Evolutionary conservation across 192 early-diverging fungal species (phyloP), one percentile per base, ranked within the genome.

Genomic region (Mortierella claussenii): DNA sequence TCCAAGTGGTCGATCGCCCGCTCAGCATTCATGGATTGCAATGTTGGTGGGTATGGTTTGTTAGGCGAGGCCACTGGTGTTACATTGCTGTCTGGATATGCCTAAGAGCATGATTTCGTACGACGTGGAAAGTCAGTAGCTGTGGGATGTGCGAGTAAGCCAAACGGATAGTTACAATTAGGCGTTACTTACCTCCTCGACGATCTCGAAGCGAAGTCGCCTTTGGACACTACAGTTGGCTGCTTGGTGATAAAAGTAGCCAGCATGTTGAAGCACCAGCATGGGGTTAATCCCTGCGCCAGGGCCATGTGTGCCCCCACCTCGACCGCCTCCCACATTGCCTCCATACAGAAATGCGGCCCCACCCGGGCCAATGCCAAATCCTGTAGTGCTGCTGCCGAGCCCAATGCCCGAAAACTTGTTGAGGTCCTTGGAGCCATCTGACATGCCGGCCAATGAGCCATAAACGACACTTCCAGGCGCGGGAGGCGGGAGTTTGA

Each of bases 221-320:
- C 90, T 64, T 49, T 95, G 89, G 30, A 93, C 91, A 34, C 87
- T 88, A 61, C 89, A 91, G 50, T 85, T 81, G 0, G 95, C 94
- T 32, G 94, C 87, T 8, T 86, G 58, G 60, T 92, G 85, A 68
- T 93, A 96, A 68, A 95, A 94, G 63, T 84, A 94, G 12, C 95
- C 95, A 32, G 94, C 89, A 82, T 95, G 94, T 63, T 95, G 95
- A 11, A 96, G 79, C 11, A 94, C 81, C 23, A 86, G 69, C 31
- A 82, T 79, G 4, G 93, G 85, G 69, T 91, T 91, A 21, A 87
- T 68, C 3, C 65, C 65, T 23, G 69, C 50, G 24, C 65, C 67
- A 20, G 66, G 60, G 1, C 70, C 74, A 51, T 70, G 65, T 12
- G 63, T 68, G 11, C 66, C 76, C 3, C 76, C 76, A 26, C 76